Percentiles rank a stretch among this genome's conserved stretches.
phyloP scores from a whole-genome alignment of 345 rosid species.

The Populus nigra region DNA sequence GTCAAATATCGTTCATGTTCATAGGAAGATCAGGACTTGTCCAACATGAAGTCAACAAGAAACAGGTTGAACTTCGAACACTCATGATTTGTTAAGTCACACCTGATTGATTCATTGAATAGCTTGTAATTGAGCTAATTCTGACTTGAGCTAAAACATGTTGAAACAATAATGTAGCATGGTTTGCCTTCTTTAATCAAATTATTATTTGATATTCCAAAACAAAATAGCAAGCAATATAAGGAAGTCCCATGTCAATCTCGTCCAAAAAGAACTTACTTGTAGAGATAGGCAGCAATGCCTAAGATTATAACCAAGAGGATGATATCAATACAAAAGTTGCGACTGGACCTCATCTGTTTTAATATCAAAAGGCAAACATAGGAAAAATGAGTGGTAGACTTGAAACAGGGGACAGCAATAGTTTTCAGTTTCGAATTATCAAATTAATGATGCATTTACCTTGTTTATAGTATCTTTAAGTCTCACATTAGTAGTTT shows the following conservation, averaged over 20 bases:
- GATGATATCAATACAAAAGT: conserved; percentile 34
- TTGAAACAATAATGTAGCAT: no score
- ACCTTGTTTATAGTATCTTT: conserved; percentile 33
- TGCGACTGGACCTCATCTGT: conserved; percentile 38
- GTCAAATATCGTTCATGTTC: not conserved
- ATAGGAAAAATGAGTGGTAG: not conserved
- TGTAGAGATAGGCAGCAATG: conserved; percentile 34
- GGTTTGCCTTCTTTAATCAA: no score
- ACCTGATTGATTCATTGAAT: not conserved
- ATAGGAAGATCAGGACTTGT: not conserved
- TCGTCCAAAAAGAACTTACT: conserved; percentile 14
- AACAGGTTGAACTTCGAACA: not conserved
- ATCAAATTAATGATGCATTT: not conserved
- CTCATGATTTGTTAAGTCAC: not conserved
- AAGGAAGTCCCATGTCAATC: not conserved
- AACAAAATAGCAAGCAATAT: not conserved
- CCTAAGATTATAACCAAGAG: conserved; percentile 26
- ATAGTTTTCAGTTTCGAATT: not conserved
- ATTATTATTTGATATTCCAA: not conserved
- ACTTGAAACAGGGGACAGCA: not conserved
- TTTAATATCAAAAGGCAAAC: not conserved
- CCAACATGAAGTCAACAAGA: not conserved
- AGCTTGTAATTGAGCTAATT: no score
- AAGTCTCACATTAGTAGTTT: conserved; percentile 32
- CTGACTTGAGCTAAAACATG: no score